These are phyloP conservation scores for Phytomonas sp. DNA, from an alignment of 208 protist species.

Conservation along the genomic window DNA sequence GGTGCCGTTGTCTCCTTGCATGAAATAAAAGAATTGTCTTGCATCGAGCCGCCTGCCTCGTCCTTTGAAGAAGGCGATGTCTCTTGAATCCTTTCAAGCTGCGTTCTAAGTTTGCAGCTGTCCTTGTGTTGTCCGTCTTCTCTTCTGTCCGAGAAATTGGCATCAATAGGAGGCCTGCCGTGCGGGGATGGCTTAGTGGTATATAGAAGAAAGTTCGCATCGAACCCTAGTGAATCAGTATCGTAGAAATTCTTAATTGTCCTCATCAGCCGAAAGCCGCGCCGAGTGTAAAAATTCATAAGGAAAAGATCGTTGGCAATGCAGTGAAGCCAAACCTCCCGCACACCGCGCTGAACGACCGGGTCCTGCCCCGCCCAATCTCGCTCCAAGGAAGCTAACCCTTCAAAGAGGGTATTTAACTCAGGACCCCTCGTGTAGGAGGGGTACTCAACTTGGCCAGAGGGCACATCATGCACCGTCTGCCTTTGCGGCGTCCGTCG, in stretches of 20 bases:
- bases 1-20: neutral
- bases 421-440: neutral
- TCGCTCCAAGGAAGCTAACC: constrained; percentile 7
- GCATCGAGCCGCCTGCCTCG: neutral
- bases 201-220: neutral
- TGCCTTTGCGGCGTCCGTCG: neutral
- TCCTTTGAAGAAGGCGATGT: neutral
- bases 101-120: neutral
- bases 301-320: constrained; percentile 32
- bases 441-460: neutral
- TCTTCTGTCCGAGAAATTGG: neutral
- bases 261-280: constrained; percentile 36
- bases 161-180: neutral
- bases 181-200: neutral
- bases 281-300: constrained; percentile 37
- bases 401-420: neutral
- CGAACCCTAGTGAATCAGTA: neutral
- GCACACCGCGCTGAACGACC: constrained; percentile 34
- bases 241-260: constrained; percentile 43
- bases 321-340: constrained; percentile 76
- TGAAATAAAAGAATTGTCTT: neutral
- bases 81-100: neutral
- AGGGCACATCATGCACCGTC: neutral
- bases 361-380: constrained; percentile 14
- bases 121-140: neutral